Conservation (phyloP, 495 filamentous ascomycete genomes). For the Astrocystis sublimbata region DNA sequence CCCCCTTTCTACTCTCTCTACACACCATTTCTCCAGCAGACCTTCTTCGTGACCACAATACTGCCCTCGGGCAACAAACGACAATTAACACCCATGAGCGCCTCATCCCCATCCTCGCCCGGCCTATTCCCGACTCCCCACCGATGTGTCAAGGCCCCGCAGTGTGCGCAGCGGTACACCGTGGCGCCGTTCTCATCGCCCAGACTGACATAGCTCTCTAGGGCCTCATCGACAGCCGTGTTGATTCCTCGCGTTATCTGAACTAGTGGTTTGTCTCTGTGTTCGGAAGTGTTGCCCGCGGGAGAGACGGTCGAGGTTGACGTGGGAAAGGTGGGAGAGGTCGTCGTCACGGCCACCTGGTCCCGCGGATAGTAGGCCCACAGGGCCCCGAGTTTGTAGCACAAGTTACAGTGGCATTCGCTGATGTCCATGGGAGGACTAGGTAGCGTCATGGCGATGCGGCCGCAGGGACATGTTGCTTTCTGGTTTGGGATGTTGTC, state of each 20-base stretch:
- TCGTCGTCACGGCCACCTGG: conserved; percentile 25
- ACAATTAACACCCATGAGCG: not conserved
- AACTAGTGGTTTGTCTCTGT: not conserved
- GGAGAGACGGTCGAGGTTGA: too few species aligned
- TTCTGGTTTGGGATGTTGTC: not conserved
- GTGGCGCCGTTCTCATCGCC: not conserved
- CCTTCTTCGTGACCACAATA: not conserved
- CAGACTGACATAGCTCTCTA: conserved; percentile 1
- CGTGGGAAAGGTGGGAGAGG: not conserved
- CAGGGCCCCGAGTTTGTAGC: conserved; percentile 35
- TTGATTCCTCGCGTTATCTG: not conserved
- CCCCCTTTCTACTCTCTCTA: not conserved
- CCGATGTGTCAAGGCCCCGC: not conserved
- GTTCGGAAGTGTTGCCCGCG: not conserved
- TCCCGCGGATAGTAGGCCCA: conserved; percentile 38
- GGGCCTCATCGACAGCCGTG: not conserved
- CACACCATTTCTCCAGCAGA: not conserved
- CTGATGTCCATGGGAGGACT: conserved; percentile 32
- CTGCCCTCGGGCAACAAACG: conserved; percentile 1
- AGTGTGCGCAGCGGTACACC: not conserved
- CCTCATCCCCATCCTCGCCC: not conserved
- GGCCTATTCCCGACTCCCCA: not conserved
- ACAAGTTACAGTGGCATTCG: conserved; percentile 40
- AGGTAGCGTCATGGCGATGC: conserved; percentile 33
- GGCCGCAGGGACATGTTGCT: conserved; percentile 38